These are phyloP conservation scores for Nicotiana sylvestris DNA, from an alignment of 257 asterid species.

Conservation along the genomic window DNA sequence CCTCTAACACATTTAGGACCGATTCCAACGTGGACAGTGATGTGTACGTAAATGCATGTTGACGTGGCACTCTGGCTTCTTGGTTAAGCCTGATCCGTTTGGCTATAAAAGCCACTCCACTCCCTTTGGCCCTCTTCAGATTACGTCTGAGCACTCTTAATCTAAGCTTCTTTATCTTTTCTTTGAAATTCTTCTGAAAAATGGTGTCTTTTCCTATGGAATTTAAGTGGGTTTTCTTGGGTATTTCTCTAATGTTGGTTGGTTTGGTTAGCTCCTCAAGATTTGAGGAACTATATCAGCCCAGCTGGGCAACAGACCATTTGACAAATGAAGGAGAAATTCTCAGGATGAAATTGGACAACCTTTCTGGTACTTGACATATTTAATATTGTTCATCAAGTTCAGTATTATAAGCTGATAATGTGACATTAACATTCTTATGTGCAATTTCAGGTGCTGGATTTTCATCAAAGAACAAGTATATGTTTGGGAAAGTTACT, in stretches of 20 bases:
- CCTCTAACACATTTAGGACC: neutral
- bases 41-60: neutral
- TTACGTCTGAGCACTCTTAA: neutral
- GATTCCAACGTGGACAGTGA: conserved; percentile 36
- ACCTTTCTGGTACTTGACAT: conserved; percentile 46
- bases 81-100: conserved; percentile 37
- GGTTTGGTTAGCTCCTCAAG: conserved; percentile 35
- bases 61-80: conserved; percentile 50
- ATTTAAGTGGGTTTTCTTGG: neutral
- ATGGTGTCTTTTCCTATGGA: neutral
- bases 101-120: conserved; percentile 41
- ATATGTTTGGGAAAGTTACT: conserved; percentile 83
- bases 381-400: no score
- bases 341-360: conserved; percentile 68
- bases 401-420: neutral
- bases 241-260: conserved; percentile 15
- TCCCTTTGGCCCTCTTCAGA: neutral
- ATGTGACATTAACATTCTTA: neutral
- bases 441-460: conserved; percentile 61
- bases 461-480: conserved; percentile 75
- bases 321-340: conserved; percentile 59
- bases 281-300: conserved; percentile 62
- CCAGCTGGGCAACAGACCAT: conserved; percentile 73
- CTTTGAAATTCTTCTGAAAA: neutral
- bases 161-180: neutral